These are phyloP conservation scores for Deakozyma indianensis DNA, from an alignment of 805 yeast genomes.

Conservation along the genomic window DNA sequence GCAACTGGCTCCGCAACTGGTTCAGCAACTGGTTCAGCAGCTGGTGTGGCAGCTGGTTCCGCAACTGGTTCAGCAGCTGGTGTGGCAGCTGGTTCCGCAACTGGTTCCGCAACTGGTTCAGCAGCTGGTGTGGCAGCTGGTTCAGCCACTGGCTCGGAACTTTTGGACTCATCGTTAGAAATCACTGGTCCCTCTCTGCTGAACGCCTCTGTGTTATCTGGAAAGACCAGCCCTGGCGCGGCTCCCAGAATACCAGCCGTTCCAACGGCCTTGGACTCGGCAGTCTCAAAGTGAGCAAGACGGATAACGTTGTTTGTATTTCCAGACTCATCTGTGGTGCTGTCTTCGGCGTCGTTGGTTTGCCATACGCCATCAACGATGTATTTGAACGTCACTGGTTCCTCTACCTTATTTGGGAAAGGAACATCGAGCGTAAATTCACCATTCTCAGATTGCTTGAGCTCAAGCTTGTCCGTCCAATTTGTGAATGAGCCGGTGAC, in stretches of 20 bases:
- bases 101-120: background rate
- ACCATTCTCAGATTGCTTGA: slow-evolving; percentile 28
- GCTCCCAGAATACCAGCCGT: background rate
- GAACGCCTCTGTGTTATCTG: too few relatives aligned
- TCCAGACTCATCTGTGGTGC: slow-evolving; percentile 10
- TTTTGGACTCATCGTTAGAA: too few relatives aligned
- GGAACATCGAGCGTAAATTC: background rate
- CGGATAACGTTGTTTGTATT: slow-evolving; percentile 7
- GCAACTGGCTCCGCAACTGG: slow-evolving; percentile 2
- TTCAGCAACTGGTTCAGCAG: background rate
- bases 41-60: background rate
- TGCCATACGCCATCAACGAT: slow-evolving; percentile 50
- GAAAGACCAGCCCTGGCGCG: background rate
- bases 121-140: background rate
- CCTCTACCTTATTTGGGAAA: background rate
- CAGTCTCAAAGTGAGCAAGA: background rate
- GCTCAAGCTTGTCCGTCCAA: slow-evolving; percentile 37
- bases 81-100: slow-evolving; percentile 1
- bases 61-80: slow-evolving; percentile 2
- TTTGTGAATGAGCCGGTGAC: slow-evolving; percentile 49
- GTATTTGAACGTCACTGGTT: slow-evolving; percentile 31
- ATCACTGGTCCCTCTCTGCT: too few relatives aligned
- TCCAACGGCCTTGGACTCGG: background rate
- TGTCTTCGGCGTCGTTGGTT: slow-evolving; percentile 21
- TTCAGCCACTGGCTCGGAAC: background rate